Base-by-base conservation (phyloP, 805 yeast species). In the Candida coquimbonensis region DNA sequence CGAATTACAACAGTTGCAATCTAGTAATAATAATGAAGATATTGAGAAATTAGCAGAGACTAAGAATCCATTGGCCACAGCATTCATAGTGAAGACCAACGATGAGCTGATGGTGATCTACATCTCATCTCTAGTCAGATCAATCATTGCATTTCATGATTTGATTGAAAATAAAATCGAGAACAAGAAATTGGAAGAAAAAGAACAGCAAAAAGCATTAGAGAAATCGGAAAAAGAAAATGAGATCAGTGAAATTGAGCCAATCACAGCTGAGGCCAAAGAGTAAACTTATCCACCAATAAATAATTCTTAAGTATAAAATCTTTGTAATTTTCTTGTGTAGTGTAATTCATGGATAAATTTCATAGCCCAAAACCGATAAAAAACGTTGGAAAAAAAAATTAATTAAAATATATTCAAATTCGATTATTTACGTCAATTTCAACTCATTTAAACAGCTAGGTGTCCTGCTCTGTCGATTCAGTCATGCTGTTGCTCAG, bases 91-190 rank as follows among this genome's bases (percentile, higher is more conserved):
- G 38, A 93, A 91, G 68, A 88, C 99, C 3, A 95, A 93, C 61
- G 99, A 93, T 62, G 96, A 93, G 65, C 73, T 95, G 56, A 91
- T 95, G 99, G 77, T 88, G 60, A 80, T 93, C 25, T 95, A 95
- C 63, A 80, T 93, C 53, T 79, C 93, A 58, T 83, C 91, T 43
- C 71, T 93, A 57, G 96, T 93, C 24, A 78, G 98, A 61, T 86
- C 98, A 7, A 90, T 95, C 57, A 85, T 93, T 60, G 95, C 98
- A 11, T 91, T 93, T 76, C 96, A 93, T 66, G 95, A 93, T 64
- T 76, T 93, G 65, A 93, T 93, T 61, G 98, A 93, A 59, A 95
- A 95, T 69, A 93, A 93, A 68, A 81, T 93, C 53, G 87, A 86
- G 55, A 89, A 89, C 64, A 83, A 81, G 60, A 75, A 72, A 47